Conservation (phyloP, 1,284 basidiomycete genomes). For the Naganishia cerealis region DNA sequence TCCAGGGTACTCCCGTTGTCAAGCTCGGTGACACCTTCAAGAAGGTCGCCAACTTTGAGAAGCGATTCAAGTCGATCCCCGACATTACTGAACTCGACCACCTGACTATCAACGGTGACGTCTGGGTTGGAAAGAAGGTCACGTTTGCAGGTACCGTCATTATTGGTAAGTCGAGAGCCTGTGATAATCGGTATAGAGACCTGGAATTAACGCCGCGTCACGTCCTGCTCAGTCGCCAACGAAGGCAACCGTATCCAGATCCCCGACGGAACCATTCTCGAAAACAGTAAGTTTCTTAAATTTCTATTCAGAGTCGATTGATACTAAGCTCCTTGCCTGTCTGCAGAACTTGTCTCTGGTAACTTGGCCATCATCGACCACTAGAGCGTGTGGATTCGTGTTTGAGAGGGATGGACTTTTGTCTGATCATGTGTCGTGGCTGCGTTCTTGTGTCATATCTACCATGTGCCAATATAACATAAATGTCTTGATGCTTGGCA, state of each 20-base stretch:
- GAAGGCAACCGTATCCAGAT: conserved; percentile 94
- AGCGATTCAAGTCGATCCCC: conserved; percentile 94
- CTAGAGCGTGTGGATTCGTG: conserved; percentile 39
- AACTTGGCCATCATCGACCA: conserved; percentile 62
- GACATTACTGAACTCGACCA: conserved; percentile 92
- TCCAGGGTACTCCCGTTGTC: conserved; percentile 91
- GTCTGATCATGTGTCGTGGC: conserved; percentile 1
- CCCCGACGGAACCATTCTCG: conserved; percentile 89
- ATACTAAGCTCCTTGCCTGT: conserved; percentile 1
- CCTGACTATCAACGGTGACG: conserved; percentile 93
- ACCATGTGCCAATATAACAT: conserved; percentile 1
- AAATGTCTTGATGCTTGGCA: neutral
- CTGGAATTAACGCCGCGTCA: neutral
- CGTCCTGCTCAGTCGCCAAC: conserved; percentile 67
- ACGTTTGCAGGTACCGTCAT: conserved; percentile 85
- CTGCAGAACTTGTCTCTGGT: conserved; percentile 58
- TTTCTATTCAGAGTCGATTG: neutral
- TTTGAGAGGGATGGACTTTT: conserved; percentile 15
- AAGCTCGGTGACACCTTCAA: conserved; percentile 80
- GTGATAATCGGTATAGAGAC: neutral
- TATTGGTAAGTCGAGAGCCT: conserved; percentile 52
- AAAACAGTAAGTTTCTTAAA: conserved; percentile 67
- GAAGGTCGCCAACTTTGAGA: conserved; percentile 93
- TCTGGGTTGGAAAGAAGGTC: conserved; percentile 91
- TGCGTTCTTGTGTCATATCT: conserved; percentile 4